Conservation (phyloP, 140 eudicot species). For the Ambrosia hybrid region DNA sequence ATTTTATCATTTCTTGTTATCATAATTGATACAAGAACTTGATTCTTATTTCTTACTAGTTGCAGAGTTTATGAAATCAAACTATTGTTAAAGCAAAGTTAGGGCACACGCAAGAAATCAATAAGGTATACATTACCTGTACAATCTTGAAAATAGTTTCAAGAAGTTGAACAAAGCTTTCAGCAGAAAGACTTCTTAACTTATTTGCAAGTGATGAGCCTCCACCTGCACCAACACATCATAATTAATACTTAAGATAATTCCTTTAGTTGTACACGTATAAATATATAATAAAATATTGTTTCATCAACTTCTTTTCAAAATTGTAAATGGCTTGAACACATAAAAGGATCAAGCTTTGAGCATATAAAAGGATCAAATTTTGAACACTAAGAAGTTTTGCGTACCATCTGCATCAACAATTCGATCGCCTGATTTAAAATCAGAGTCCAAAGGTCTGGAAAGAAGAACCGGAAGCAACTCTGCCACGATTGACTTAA, state of each 20-base stretch:
- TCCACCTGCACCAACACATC: slow-evolving; percentile 64
- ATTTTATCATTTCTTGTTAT: neutral
- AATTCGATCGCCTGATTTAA: slow-evolving; percentile 56
- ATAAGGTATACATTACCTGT: slow-evolving; percentile 78
- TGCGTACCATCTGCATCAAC: slow-evolving; percentile 80
- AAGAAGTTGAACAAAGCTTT: slow-evolving; percentile 83
- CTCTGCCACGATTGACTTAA: slow-evolving; percentile 73
- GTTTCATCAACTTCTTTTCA: neutral
- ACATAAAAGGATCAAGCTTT: neutral
- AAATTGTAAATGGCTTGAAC: slow-evolving; percentile 4
- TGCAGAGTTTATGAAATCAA: slow-evolving; percentile 5
- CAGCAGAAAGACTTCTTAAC: slow-evolving; percentile 86
- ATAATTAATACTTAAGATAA: slow-evolving; percentile 5
- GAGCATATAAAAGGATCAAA: neutral
- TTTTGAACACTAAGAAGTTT: neutral
- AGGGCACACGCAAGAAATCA: slow-evolving; percentile 26
- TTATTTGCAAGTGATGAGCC: slow-evolving; percentile 90
- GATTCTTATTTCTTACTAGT: slow-evolving; percentile 11
- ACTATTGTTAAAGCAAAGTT: slow-evolving; percentile 1
- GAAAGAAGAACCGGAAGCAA: slow-evolving; percentile 70
- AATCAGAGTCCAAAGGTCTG: slow-evolving; percentile 59
- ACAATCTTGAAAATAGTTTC: slow-evolving; percentile 76
- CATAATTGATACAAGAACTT: slow-evolving; percentile 5
- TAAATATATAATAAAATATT: neutral
- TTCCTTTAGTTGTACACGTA: neutral